Base-by-base conservation (phyloP, 352 stramenopile genomes). In the Phytophthora europaea region DNA sequence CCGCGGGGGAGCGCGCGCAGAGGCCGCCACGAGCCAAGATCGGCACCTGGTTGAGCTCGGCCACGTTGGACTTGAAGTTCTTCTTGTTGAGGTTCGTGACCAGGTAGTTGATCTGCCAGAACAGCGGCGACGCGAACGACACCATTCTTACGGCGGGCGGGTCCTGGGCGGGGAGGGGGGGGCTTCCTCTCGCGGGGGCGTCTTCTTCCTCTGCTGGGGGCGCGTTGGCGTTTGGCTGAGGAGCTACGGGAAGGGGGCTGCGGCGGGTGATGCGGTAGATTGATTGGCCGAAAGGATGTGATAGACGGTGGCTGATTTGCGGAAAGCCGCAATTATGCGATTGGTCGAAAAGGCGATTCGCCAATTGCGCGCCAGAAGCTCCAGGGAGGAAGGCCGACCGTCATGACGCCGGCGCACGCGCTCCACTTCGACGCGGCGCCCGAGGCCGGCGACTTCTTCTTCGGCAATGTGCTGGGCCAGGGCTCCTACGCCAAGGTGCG, bases 71-170 rank as follows among this genome's bases (percentile, higher is more conserved):
- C 82, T 97, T 98, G 80, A 97, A 97, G 79, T 97, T 98, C 66
- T 98, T 98, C 85, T 98, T 98, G 82, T 79, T 97, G 57, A 98
- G 87, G 79, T 97, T 98, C 34, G 88, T 96, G 36, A 98, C 91
- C 61, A 98, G 81, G 75, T 97, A 97, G 70, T 96, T 94, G 70
- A 98, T 98, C 82, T 98, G 93, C 92, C 91, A 98, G 79, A 98
- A 98, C 40, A 98, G 80, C 68, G 93, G 93, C 77, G 92, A 97
- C 71, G 92, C 91, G 76, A 98, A 98, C 73, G 90, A 96, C 74
- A 95, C 88, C 90, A 97, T 96, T 54, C 45, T 64, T 23, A 22
- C 23, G 40, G 38, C 16, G 16, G 18, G 22, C 18, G 56, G 53
- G 65, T 43, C 53, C 47, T 53, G 51, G 38, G 50, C 18, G 45